These are phyloP conservation scores for Aureobasidium sp. DNA, from an alignment of 2,329 filamentous ascomycete genomes.

Conservation along the genomic window DNA sequence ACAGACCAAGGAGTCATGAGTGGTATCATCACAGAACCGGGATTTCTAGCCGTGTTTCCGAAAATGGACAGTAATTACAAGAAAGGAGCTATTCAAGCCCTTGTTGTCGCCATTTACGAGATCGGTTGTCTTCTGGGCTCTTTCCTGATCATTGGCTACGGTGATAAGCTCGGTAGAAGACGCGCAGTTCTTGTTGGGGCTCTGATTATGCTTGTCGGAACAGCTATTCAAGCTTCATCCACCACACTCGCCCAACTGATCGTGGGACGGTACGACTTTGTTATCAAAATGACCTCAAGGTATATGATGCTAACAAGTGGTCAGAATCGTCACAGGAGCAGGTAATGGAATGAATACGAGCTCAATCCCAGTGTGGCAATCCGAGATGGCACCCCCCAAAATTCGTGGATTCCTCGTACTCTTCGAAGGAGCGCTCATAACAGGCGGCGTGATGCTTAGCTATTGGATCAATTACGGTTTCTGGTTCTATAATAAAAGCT, in stretches of 20 bases:
- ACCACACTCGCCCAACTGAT: slow-evolving; percentile 31
- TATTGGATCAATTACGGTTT: slow-evolving; percentile 39
- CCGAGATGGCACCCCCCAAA: slow-evolving; percentile 29
- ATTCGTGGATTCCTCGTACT: slow-evolving; percentile 31
- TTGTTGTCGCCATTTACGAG: slow-evolving; percentile 12
- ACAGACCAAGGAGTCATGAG: slow-evolving; percentile 15
- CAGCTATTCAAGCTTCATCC: slow-evolving; percentile 27
- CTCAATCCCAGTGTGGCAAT: slow-evolving; percentile 35
- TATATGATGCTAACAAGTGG: too few relatives aligned
- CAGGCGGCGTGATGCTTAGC: slow-evolving; percentile 28
- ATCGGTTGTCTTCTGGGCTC: slow-evolving; percentile 23
- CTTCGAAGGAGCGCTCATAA: slow-evolving; percentile 30
- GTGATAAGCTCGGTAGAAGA: slow-evolving; percentile 20
- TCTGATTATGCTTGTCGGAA: slow-evolving; percentile 29
- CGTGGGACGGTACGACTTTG: slow-evolving; percentile 21
- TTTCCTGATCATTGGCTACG: slow-evolving; percentile 21
- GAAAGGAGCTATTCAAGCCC: slow-evolving; percentile 1
- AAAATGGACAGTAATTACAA: slow-evolving; percentile 7
- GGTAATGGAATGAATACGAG: slow-evolving; percentile 27
- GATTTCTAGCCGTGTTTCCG: background rate
- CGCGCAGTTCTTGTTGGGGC: slow-evolving; percentile 22
- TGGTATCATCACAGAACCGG: slow-evolving; percentile 13
- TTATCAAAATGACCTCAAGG: too few relatives aligned
- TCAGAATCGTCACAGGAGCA: slow-evolving; percentile 36
- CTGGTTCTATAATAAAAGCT: slow-evolving; percentile 46